Percentiles rank a stretch among this genome's conserved stretches.
phyloP scores from a whole-genome alignment of 805 yeast species.

The Lipomyces sp. region DNA sequence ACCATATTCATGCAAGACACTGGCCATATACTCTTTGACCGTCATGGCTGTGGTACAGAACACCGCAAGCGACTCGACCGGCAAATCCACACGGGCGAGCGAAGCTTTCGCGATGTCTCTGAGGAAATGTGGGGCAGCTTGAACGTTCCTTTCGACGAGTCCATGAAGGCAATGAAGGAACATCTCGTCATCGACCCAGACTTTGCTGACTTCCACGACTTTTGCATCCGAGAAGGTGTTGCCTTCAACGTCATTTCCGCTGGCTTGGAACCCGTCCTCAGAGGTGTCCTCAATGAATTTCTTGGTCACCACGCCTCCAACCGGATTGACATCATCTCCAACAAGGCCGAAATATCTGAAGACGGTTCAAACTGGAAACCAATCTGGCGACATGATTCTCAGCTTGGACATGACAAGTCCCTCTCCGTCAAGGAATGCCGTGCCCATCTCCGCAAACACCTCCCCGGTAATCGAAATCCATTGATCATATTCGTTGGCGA shows the following conservation, averaged over 20 bases:
- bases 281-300: slow-evolving; percentile 50
- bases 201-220: slow-evolving; percentile 48
- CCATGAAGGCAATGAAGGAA: slow-evolving; percentile 46
- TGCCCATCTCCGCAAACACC: slow-evolving; percentile 33
- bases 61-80: slow-evolving; percentile 47
- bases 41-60: slow-evolving; percentile 50
- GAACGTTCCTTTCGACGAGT: slow-evolving; percentile 48
- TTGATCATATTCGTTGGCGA: slow-evolving; percentile 59
- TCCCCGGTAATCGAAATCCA: slow-evolving; percentile 45
- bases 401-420: slow-evolving; percentile 54
- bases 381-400: slow-evolving; percentile 51
- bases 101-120: slow-evolving; percentile 50
- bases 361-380: slow-evolving; percentile 50
- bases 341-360: slow-evolving; percentile 47
- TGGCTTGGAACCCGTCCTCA: slow-evolving; percentile 50
- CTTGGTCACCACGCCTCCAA: slow-evolving; percentile 47
- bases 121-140: slow-evolving; percentile 53
- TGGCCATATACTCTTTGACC: slow-evolving; percentile 53
- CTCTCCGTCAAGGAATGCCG: slow-evolving; percentile 49
- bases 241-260: slow-evolving; percentile 53
- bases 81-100: slow-evolving; percentile 47
- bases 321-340: slow-evolving; percentile 50
- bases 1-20: slow-evolving; percentile 54
- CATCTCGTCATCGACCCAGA: slow-evolving; percentile 50
- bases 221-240: slow-evolving; percentile 47